Percentiles rank a stretch among this genome's conserved stretches.
Conservation (phyloP, 2,329 filamentous ascomycete genomes). For the Aspergillus tubingensis region DNA sequence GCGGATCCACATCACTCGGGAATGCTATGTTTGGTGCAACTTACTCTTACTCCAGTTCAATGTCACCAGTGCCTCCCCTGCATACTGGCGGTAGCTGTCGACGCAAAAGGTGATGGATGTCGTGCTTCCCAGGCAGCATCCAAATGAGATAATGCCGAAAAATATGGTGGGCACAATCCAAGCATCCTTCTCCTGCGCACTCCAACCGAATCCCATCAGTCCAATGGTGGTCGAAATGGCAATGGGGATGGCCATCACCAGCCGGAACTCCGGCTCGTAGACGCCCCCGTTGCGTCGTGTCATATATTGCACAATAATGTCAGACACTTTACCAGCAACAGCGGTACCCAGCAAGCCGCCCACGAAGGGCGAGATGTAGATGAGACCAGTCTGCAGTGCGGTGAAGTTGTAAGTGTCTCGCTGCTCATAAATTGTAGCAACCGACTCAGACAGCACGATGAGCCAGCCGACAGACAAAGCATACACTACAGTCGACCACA, state of each 20-base stretch:
- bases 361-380: slow-evolving; percentile 88
- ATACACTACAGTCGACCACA: slow-evolving; percentile 87
- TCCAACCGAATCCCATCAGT: slow-evolving; percentile 97
- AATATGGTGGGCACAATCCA: slow-evolving; percentile 95
- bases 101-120: slow-evolving; percentile 93
- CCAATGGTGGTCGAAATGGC: slow-evolving; percentile 77
- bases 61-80: slow-evolving; percentile 89
- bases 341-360: slow-evolving; percentile 88
- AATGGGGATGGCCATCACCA: slow-evolving; percentile 84
- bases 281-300: slow-evolving; percentile 83
- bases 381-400: slow-evolving; percentile 75
- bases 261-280: slow-evolving; percentile 91
- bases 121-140: slow-evolving; percentile 84
- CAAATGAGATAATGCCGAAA: slow-evolving; percentile 89
- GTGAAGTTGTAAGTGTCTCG: slow-evolving; percentile 74
- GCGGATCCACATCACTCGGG: neutral
- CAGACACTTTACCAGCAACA: slow-evolving; percentile 84
- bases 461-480: slow-evolving; percentile 90
- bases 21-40: slow-evolving; percentile 21
- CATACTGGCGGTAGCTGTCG: slow-evolving; percentile 90
- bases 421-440: slow-evolving; percentile 76
- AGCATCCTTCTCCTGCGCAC: slow-evolving; percentile 68
- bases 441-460: slow-evolving; percentile 87
- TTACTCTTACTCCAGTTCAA: slow-evolving; percentile 88
- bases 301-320: slow-evolving; percentile 81